Conservation (phyloP, 2,329 filamentous ascomycete species). For the Calycina marina region DNA sequence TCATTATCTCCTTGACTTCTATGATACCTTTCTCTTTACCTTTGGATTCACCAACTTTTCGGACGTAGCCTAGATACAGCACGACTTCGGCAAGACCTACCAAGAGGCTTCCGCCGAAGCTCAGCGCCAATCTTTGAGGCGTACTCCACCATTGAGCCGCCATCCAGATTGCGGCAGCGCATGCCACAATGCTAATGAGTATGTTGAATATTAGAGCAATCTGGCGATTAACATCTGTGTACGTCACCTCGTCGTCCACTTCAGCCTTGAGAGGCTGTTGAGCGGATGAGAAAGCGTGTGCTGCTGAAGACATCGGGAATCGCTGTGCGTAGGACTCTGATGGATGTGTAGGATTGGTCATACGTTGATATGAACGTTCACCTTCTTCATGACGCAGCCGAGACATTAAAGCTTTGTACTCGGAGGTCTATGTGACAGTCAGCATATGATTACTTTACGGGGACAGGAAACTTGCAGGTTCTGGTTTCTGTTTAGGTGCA, state of each 20-base stretch:
- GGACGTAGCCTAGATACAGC: constrained; percentile 62
- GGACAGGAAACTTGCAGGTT: constrained; percentile 42
- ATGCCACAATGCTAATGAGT: constrained; percentile 69
- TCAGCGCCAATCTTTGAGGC: constrained; percentile 53
- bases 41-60: constrained; percentile 55
- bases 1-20: constrained; percentile 54
- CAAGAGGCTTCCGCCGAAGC: constrained; percentile 52
- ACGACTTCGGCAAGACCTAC: constrained; percentile 65
- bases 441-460: background rate
- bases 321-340: constrained; percentile 44
- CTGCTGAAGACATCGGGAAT: constrained; percentile 37
- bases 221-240: constrained; percentile 65
- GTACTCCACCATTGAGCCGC: constrained; percentile 62
- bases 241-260: constrained; percentile 43
- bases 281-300: constrained; percentile 38
- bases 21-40: constrained; percentile 41
- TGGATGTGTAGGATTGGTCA: constrained; percentile 47
- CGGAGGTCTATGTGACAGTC: constrained; percentile 39
- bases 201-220: constrained; percentile 81
- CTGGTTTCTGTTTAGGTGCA: constrained; percentile 66
- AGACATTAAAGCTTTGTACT: constrained; percentile 81
- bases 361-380: constrained; percentile 64
- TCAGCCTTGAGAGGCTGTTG: constrained; percentile 27
- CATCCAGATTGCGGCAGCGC: constrained; percentile 66
- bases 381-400: constrained; percentile 74